Conservation (phyloP, 352 stramenopile species). For the Peronospora tabacina region DNA sequence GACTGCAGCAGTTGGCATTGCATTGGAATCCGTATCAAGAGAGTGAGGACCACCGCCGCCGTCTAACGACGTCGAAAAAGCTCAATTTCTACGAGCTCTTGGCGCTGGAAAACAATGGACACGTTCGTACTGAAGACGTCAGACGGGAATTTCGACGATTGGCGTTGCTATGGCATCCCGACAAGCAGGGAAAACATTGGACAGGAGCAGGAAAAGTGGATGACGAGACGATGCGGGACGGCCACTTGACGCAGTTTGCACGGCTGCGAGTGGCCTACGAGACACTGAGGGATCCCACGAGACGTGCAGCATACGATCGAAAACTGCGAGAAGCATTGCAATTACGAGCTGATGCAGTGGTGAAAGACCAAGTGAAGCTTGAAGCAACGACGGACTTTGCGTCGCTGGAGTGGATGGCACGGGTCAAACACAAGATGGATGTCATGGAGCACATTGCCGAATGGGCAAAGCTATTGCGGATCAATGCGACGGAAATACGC, state of each 20-base stretch:
- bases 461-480: slow-evolving; percentile 55
- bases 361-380: slow-evolving; percentile 55
- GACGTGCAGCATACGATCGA: slow-evolving; percentile 49
- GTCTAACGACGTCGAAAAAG: slow-evolving; percentile 27
- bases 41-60: slow-evolving; percentile 7
- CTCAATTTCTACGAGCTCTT: slow-evolving; percentile 65
- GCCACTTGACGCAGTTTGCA: slow-evolving; percentile 52
- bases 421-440: slow-evolving; percentile 83
- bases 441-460: slow-evolving; percentile 72
- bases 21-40: slow-evolving; percentile 79
- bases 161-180: slow-evolving; percentile 56
- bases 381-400: slow-evolving; percentile 68
- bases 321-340: slow-evolving; percentile 29
- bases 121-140: slow-evolving; percentile 37
- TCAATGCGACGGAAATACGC: slow-evolving; percentile 56
- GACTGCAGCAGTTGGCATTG: slow-evolving; percentile 45
- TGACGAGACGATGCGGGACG: slow-evolving; percentile 7
- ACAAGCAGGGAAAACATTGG: slow-evolving; percentile 38
- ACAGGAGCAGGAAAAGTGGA: slow-evolving; percentile 8
- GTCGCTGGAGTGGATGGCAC: slow-evolving; percentile 75
- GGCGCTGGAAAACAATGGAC: slow-evolving; percentile 23
- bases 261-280: slow-evolving; percentile 61
- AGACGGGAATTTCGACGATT: slow-evolving; percentile 64
- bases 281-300: slow-evolving; percentile 53
- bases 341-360: slow-evolving; percentile 17